phyloP scores from a whole-genome alignment of 148 eudicot species.

The Silene latifolia region DNA sequence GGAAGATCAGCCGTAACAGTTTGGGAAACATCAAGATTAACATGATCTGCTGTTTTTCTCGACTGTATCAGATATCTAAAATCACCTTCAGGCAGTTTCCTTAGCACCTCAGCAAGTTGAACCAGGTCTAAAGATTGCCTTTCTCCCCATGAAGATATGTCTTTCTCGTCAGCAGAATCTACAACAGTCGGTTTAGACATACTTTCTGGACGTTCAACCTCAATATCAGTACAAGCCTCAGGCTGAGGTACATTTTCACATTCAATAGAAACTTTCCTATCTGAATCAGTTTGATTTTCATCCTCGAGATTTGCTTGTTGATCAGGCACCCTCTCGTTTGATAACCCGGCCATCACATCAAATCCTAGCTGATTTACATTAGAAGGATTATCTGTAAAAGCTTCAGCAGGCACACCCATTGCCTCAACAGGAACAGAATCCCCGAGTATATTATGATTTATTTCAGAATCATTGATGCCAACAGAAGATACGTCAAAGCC shows the following conservation, averaged over 20 bases:
- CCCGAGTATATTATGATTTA: constrained; percentile 22
- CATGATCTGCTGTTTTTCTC: constrained; percentile 31
- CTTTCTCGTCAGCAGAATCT: constrained; percentile 12
- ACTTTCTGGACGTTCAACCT: constrained; percentile 6
- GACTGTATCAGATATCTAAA: constrained; percentile 45
- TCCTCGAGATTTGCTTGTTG: constrained; percentile 12
- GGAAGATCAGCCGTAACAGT: constrained; percentile 25
- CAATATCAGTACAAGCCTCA: constrained; percentile 14
- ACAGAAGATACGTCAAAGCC: constrained; percentile 25
- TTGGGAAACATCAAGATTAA: constrained; percentile 18
- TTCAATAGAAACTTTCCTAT: constrained; percentile 15
- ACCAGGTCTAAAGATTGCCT: constrained; percentile 35
- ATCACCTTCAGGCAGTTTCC: constrained; percentile 51
- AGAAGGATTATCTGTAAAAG: constrained; percentile 12
- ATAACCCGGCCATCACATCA: constrained; percentile 19
- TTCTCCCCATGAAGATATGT: constrained; percentile 28
- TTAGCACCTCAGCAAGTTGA: constrained; percentile 52
- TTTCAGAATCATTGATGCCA: constrained; percentile 27
- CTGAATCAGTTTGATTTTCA: constrained; percentile 22
- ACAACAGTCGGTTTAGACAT: constrained; percentile 16
- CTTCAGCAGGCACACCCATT: constrained; percentile 14
- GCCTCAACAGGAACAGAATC: constrained; percentile 24
- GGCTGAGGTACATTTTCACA: constrained; percentile 1
- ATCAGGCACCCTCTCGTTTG: constrained; percentile 15
- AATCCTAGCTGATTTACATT: constrained; percentile 14